Base-by-base conservation (phyloP, 129 eudicot genomes). In the Kitagawia praeruptora region DNA sequence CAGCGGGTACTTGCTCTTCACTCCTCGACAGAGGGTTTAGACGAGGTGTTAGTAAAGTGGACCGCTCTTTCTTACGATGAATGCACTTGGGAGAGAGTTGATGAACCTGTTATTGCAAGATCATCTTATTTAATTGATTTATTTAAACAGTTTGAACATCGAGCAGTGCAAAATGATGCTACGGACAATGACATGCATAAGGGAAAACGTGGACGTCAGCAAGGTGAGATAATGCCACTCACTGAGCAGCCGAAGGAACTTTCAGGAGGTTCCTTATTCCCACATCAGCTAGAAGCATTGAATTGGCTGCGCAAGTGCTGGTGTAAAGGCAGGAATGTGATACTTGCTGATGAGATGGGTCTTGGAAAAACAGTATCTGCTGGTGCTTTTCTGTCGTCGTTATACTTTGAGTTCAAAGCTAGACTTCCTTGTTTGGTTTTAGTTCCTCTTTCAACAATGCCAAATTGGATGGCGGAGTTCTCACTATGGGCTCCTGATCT, bases 391-490 rank as follows among this genome's bases (percentile, higher is more conserved):
- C 28, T 95, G 25, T 90, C 96, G 0, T 92, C 99, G 0, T 76
- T 95, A 69, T 87, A 90, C 80, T 89, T 85, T 71, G 99, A 95
- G 89, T 95, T 95, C 67, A 92, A 90, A 66, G 93, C 83, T 37
- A 87, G 81, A 70, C 85, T 87, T 47, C 99, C 99, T 77, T 92
- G 91, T 84, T 78, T 95, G 28, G 97, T 95, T 71, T 86, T 95
- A 86, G 99, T 95, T 48, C 99, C 99, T 71, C 89, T 95, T 54
- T 92, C 99, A 75, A 95, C 99, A 27, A 95, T 95, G 99, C 99
- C 99, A 16, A 95, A 95, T 61, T 95, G 99, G 99, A 89, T 89
- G 96, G 78, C 99, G 0, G 99, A 95, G 78, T 95, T 95, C 80
- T 71, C 92, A 2, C 66, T 86, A 54, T 95, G 99, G 99, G 94